Conservation (phyloP, 2,329 filamentous ascomycete genomes). For the Hypoxylon sp. region DNA sequence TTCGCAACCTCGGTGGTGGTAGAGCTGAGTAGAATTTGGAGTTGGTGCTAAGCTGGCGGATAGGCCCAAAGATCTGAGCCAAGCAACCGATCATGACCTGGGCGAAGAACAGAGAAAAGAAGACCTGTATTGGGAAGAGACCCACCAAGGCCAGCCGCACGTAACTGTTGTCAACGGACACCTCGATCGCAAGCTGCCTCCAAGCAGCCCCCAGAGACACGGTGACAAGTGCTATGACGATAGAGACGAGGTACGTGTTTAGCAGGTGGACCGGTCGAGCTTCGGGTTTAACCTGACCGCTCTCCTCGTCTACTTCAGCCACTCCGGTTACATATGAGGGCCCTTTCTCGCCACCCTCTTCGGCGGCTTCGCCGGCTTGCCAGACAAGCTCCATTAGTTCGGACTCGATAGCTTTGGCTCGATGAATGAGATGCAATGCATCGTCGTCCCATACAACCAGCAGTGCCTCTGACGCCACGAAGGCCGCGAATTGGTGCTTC, state of each 20-base stretch:
- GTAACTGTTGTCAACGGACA: slow-evolving; percentile 74
- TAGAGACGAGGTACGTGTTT: slow-evolving; percentile 77
- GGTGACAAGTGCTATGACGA: slow-evolving; percentile 76
- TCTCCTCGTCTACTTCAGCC: slow-evolving; percentile 79
- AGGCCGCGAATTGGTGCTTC: slow-evolving; percentile 86
- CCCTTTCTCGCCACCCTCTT: slow-evolving; percentile 71
- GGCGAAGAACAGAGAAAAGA: slow-evolving; percentile 86
- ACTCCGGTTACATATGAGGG: slow-evolving; percentile 60
- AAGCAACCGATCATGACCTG: slow-evolving; percentile 84
- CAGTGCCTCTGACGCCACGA: slow-evolving; percentile 78
- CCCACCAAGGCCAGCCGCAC: slow-evolving; percentile 75
- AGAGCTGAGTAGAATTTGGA: slow-evolving; percentile 86
- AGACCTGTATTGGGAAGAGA: slow-evolving; percentile 79
- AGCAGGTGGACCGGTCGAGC: slow-evolving; percentile 76
- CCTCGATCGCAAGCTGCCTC: slow-evolving; percentile 77
- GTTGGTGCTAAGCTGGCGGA: slow-evolving; percentile 80
- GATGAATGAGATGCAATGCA: slow-evolving; percentile 76
- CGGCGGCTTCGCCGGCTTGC: slow-evolving; percentile 69
- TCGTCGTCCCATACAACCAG: slow-evolving; percentile 89
- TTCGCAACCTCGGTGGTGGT: slow-evolving; percentile 74
- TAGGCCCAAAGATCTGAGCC: slow-evolving; percentile 82
- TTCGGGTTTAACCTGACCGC: slow-evolving; percentile 75
- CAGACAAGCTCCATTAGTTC: slow-evolving; percentile 85
- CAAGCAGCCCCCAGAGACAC: slow-evolving; percentile 78
- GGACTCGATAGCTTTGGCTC: slow-evolving; percentile 80